Conservation (phyloP, 257 asterid genomes). For the Penstemon newberryi region DNA sequence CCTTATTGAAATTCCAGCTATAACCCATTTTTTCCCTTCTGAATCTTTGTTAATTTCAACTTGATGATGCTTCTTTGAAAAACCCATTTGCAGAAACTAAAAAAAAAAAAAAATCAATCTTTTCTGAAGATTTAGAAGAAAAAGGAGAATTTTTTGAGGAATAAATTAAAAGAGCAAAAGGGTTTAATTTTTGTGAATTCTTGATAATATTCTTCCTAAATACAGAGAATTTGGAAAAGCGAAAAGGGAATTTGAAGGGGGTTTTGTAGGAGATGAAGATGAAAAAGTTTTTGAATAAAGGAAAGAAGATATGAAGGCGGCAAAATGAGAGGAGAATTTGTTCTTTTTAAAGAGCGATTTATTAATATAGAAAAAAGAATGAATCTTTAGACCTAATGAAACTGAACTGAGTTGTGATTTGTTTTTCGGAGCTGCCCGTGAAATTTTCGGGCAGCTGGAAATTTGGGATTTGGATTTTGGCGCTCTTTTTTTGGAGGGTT, state of each 20-base stretch:
- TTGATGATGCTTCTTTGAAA: slow-evolving; percentile 57
- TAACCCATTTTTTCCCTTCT: slow-evolving; percentile 62
- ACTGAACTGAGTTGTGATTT: not conserved
- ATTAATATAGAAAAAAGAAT: slow-evolving; percentile 14
- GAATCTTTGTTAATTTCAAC: slow-evolving; percentile 46
- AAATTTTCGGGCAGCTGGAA: slow-evolving; percentile 42
- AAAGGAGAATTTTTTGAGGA: slow-evolving; percentile 4
- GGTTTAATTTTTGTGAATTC: slow-evolving; percentile 25
- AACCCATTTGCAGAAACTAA: slow-evolving; percentile 44
- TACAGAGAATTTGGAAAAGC: slow-evolving; percentile 7
- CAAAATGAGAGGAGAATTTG: slow-evolving; percentile 37
- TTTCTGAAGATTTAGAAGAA: slow-evolving; percentile 2
- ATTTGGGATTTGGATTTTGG: slow-evolving; percentile 38
- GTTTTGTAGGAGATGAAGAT: not conserved
- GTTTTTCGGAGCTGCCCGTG: slow-evolving; percentile 49
- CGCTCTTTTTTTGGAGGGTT: slow-evolving; percentile 51
- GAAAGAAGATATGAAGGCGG: slow-evolving; percentile 43
- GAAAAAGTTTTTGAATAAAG: slow-evolving; percentile 19
- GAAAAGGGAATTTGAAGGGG: slow-evolving; percentile 2
- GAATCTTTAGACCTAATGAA: slow-evolving; percentile 17
- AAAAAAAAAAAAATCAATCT: not conserved
- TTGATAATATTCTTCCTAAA: slow-evolving; percentile 5
- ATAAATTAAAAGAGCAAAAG: slow-evolving; percentile 46
- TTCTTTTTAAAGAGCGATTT: slow-evolving; percentile 8
- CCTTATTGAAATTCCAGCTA: slow-evolving; percentile 59